Evolutionary conservation across 345 rosid species (phyloP).

Genomic region (Citrus medica): DNA sequence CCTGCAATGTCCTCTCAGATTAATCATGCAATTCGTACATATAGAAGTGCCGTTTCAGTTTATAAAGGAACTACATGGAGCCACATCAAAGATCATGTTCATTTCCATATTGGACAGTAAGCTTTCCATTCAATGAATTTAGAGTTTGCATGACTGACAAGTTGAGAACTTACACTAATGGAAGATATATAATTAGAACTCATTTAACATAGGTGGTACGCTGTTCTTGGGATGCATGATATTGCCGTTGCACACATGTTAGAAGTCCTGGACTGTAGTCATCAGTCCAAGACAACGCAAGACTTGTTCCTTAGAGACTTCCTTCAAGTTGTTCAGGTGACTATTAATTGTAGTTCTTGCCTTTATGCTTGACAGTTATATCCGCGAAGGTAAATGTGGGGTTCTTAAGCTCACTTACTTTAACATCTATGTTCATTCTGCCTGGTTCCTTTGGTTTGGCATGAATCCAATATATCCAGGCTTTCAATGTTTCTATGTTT

Average conservation of each 20-base stretch:
- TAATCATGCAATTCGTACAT: conserved; percentile 94
- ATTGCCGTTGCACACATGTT: conserved; percentile 76
- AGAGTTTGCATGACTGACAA: conserved; percentile 8
- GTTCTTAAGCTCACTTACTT: neutral
- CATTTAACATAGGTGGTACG: conserved; percentile 71
- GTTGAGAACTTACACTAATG: conserved; percentile 8
- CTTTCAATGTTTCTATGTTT: neutral
- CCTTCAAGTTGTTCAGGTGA: conserved; percentile 79
- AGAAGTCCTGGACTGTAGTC: conserved; percentile 76
- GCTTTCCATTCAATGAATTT: conserved; percentile 27
- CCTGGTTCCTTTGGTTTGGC: neutral
- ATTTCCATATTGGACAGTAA: conserved; percentile 96
- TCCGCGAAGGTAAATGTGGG: neutral
- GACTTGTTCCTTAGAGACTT: conserved; percentile 84
- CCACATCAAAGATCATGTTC: conserved; percentile 90
- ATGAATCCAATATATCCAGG: neutral
- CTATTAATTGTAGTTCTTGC: conserved; percentile 5
- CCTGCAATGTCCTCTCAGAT: conserved; percentile 43
- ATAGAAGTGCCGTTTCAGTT: conserved; percentile 78
- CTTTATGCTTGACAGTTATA: conserved; percentile 19
- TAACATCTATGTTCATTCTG: neutral
- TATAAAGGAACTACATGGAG: conserved; percentile 85
- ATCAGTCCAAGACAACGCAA: conserved; percentile 88
- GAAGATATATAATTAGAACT: conserved; percentile 14
- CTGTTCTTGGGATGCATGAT: conserved; percentile 84